Evolutionary conservation across 129 eudicot species (phyloP), one percentile per base, ranked within the genome.

Genomic region (Cynara cardunculus): DNA sequence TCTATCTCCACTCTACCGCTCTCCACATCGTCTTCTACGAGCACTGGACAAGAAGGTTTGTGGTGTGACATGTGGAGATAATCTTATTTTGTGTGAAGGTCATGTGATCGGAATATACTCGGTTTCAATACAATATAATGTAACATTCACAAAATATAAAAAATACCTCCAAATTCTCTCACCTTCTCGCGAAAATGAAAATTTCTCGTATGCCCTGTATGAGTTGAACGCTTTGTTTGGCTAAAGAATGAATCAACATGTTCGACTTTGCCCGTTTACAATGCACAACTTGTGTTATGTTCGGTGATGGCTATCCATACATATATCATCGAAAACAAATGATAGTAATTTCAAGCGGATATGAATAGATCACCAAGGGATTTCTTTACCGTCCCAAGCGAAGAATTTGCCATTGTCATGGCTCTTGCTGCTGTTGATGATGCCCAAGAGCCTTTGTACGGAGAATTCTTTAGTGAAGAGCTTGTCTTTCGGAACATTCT

Each of bases 331-430:
- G 9, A 39, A 39, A 16, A 49, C 21, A 3, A 49, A 49, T 21
- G 2, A 53, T 3, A n/a, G 2, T 56, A 18, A 56, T 56, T 56
- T 5, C 24, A 6, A 56, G 65, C 65, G 24, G 65, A 59, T 61
- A 76, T 34, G 61, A 8, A 62, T 32, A 71, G n/a, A 72, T 90
- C 87, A 95, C 99, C 99, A 95, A 68, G 94, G 93, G 74, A 95
- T 95, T 85, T 95, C 95, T 83, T 91, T 83, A 83, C 97, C 97
- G 81, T 95, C 99, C 99, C 99, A 95, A 8, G 97, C 99, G n/a
- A 90, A 89, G 79, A 95, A 95, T 68, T 92, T 95, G 72, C 99
- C 99, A 70, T 95, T 95, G 77, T 95, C 97, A 19, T 86, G 87
- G 8, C 32, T 86, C 76, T 84, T 88, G 76, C 95, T 90, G 75